Evolutionary conservation across 257 asterid genomes (phyloP), one percentile per base, ranked within the genome.

Genomic region (Solanum etuberosum): DNA sequence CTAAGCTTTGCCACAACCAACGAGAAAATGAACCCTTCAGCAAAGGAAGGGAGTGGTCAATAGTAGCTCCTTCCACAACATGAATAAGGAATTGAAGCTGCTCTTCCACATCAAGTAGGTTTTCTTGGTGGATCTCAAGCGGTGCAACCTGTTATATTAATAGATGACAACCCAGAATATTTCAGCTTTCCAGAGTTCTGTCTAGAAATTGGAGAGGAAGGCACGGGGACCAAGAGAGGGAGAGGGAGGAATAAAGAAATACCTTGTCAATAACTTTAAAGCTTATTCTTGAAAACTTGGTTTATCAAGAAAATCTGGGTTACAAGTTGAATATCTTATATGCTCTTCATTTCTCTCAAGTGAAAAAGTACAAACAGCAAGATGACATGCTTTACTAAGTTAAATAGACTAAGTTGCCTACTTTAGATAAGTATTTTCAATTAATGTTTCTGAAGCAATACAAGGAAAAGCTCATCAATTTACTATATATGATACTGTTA

Each of bases 1-100:
- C 98, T 90, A 97, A 90, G 78, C 85, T 87, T 90, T 92, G 93
- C 98, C 98, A 94, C 93, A 97, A 92, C 99, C 99, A 97, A 83
- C 94, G 91, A 59, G 98, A 91, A 91, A 96, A 70, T 9, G 98
- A 95, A 61, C 92, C 89, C 90, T 94, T 97, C 88, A 97, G 90
- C 54, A 97, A 86, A 82, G 98, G 94, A 86, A 97, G 91, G 42
- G 54, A 86, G 86, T 91, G 88, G 86, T 89, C 90, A 37, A 92
- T 86, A 85, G 94, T 91, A 23, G 91, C 92, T 88, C 99, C 99
- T 92, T 94, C 91, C 37, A 95, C 73, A 63, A 90, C 93, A 88
- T 95, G 98, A 87, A 89, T 73, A 9, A 97, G 94, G 90, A 94
- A 96, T 88, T 90, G 93, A 85, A 97, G 98, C 89, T 96, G 99